Evolutionary conservation across 768 basidiomycete genomes (phyloP).

Genomic region (Tricholoma sp.): DNA sequence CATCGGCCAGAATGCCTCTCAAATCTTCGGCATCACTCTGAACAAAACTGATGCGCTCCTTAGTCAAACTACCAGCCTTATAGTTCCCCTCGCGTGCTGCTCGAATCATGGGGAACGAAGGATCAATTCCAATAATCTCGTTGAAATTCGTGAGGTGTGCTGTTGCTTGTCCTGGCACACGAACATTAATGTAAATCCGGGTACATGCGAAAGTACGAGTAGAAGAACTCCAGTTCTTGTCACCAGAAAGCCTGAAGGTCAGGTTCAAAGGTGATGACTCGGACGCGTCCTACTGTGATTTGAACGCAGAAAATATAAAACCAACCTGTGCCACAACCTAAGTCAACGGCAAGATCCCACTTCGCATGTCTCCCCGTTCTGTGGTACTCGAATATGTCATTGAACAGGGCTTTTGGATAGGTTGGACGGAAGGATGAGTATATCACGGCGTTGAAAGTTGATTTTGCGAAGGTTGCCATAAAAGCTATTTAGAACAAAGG

Average conservation of each 20-base stretch:
- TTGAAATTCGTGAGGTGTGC: slow-evolving; percentile 48
- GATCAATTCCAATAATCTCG: slow-evolving; percentile 69
- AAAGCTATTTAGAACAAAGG: too few relatives aligned
- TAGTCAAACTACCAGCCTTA: background rate
- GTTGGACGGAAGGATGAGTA: slow-evolving; percentile 72
- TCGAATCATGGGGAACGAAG: slow-evolving; percentile 65
- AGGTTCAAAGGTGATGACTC: too few relatives aligned
- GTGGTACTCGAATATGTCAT: slow-evolving; percentile 60
- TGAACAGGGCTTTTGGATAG: slow-evolving; percentile 63
- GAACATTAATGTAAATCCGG: too few relatives aligned
- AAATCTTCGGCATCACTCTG: slow-evolving; percentile 53
- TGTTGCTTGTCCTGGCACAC: slow-evolving; percentile 63
- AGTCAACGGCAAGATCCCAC: slow-evolving; percentile 62
- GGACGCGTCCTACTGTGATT: too few relatives aligned
- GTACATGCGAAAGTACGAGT: too few relatives aligned
- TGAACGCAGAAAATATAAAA: background rate
- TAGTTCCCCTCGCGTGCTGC: slow-evolving; percentile 33
- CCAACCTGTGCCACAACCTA: slow-evolving; percentile 83
- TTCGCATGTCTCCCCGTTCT: slow-evolving; percentile 16
- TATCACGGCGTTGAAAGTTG: slow-evolving; percentile 57
- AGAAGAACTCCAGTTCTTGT: too few relatives aligned
- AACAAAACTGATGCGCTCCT: slow-evolving; percentile 22
- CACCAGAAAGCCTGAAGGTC: too few relatives aligned
- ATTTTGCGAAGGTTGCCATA: slow-evolving; percentile 79
- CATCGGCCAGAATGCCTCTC: slow-evolving; percentile 31